Base-by-base conservation (phyloP, 2,329 filamentous ascomycete genomes). In the Botrytis galanthina region DNA sequence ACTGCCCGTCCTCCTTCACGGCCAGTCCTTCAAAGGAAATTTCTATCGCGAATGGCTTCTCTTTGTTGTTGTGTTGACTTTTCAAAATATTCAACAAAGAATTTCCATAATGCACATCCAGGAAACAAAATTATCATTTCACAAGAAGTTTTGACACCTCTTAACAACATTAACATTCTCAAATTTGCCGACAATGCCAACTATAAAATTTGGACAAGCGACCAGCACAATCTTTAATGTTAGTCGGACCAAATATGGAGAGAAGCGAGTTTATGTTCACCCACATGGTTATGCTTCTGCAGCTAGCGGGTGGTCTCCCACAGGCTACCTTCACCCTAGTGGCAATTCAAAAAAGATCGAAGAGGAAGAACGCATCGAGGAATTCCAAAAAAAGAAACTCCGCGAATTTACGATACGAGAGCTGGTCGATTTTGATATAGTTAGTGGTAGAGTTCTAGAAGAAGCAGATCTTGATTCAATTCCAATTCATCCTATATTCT, bases 381-480 rank as follows among this genome's bases (percentile, higher is more conserved):
- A 44, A 1, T 68, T 68, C 29, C 71, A 72, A 68, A 51, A 18
- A 14, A 2, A 10, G 3, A 12, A 9, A 22, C 48, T 68, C 8
- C 20, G 4, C 22, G 1, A 29, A 9, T 72, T 35, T 20, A 59
- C 62, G 7, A 26, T 68, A 44, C 61, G 71, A 12, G 71, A 72
- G 20, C 61, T 72, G 46, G 48, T 68, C 37, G 71, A 72, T 46
- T 57, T 72, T 16, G 71, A 72, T 60, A 22, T 72, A 35, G 22
- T 42, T 22, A 59, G 57, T n/a, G 26, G 61, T 32, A 67, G 71
- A 68, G 7, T 46, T 57, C 29, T 72, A 7, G 54, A 60, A 32
- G 35, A 46, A 32, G 14, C 26, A 16, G 32, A 64, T 60, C 71
- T 68, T 18, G n/a, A 18, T 18, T 57, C 16, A 4, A n/a, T 32